Base-by-base conservation (phyloP, 257 asterid species). In the Jasminum sambac region DNA sequence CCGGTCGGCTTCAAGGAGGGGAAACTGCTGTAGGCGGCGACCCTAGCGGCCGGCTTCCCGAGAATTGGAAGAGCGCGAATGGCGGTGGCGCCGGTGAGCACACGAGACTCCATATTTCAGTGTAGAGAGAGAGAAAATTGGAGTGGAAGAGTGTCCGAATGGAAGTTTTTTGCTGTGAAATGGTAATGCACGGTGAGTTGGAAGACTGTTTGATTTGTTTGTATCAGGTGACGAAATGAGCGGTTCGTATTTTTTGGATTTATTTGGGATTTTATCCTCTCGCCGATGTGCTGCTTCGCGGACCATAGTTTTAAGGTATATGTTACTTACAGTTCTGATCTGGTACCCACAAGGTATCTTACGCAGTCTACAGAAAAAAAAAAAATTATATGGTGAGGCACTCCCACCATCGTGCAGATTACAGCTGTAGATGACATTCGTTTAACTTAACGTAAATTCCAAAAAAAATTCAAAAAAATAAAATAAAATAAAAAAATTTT, bases 21-120 rank as follows among this genome's bases (percentile, higher is more conserved):
- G 69, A 84, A 41, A 9, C 52, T 72, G 72, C 73, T 64, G 67
- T 62, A 70, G 3, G 78, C 79, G 68, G 79, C 1, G 75, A 80
- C 57, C 63, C 86, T 79, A n/a, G 77, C 70, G 43, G 77, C 60
- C 11, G 87, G 88, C 76, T 81, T 85, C 26, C 81, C 73, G 10
- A 85, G 93, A 23, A 82, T 79, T 0, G 84, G 71, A 25, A 88
- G 79, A 81, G 89, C 87, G 81, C 83, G 87, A 52, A 81, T 66
- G 85, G 74, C 71, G 72, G 92, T 76, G 82, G 96, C 87, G 88
- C 96, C 91, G 69, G 73, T 72, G 42, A 95, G 87, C 67, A 95
- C 90, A 75, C 95, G 97, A 72, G 97, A 94, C 96, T 87, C 98
- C 98, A 94, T 30, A 1, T 92, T 76, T 67, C 70, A 73, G 30